Conservation (phyloP, 345 rosid genomes). For the Geranium brycei region DNA sequence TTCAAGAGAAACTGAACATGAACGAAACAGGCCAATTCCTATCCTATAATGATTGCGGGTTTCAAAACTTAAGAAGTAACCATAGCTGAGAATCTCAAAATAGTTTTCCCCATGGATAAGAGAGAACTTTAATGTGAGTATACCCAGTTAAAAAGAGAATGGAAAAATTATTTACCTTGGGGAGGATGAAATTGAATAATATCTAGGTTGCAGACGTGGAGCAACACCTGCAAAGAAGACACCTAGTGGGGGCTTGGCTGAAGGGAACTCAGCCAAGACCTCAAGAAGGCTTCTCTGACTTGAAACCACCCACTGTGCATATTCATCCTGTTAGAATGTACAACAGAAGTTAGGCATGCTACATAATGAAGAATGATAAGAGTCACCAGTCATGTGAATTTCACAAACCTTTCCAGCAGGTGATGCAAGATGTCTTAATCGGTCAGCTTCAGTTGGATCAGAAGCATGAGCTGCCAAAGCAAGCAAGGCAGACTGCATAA, state of each 20-base stretch:
- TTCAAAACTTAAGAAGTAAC: no score
- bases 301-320: slow-evolving; percentile 73
- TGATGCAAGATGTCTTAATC: slow-evolving; percentile 45
- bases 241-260: slow-evolving; percentile 87
- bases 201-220: slow-evolving; percentile 89
- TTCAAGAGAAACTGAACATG: background rate
- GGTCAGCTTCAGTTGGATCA: slow-evolving; percentile 66
- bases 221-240: slow-evolving; percentile 95
- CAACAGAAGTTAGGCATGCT: background rate
- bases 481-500: slow-evolving; percentile 61
- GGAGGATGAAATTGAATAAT: slow-evolving; percentile 92
- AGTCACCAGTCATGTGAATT: slow-evolving; percentile 1
- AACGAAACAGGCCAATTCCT: background rate
- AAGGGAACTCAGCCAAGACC: slow-evolving; percentile 89
- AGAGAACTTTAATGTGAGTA: background rate
- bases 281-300: slow-evolving; percentile 93
- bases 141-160: background rate
- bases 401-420: slow-evolving; percentile 52
- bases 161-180: slow-evolving; percentile 45
- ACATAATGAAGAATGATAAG: background rate
- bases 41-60: no score
- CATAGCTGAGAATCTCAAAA: no score
- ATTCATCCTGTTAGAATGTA: slow-evolving; percentile 51
- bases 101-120: background rate
- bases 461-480: slow-evolving; percentile 88